These are phyloP conservation scores for Paramyrothecium sp. DNA, from an alignment of 2,329 filamentous ascomycete species.

Conservation along the genomic window DNA sequence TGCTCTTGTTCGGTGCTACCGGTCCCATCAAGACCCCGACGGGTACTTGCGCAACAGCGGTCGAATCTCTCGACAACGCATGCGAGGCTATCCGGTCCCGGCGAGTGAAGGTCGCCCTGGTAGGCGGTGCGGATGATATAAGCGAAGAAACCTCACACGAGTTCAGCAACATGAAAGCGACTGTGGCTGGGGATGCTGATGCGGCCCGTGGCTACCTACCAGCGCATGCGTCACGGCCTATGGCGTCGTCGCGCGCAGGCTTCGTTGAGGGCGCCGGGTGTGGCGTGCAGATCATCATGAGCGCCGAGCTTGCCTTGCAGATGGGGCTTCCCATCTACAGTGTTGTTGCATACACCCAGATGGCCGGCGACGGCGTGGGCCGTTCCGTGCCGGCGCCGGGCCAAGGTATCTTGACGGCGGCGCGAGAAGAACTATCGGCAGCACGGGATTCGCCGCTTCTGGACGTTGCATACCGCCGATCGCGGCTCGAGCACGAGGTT, in stretches of 20 bases:
- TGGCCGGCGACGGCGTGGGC: background rate
- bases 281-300: slow-evolving; percentile 94
- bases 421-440: no score
- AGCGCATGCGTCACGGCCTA: slow-evolving; percentile 84
- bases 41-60: background rate
- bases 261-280: slow-evolving; percentile 98
- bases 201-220: background rate
- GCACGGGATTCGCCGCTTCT: slow-evolving; percentile 94
- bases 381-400: background rate
- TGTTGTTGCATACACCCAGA: background rate
- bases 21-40: background rate
- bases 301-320: slow-evolving; percentile 81
- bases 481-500: slow-evolving; percentile 91
- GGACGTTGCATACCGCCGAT: slow-evolving; percentile 94
- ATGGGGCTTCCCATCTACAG: slow-evolving; percentile 81
- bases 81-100: background rate
- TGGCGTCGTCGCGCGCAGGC: slow-evolving; percentile 72
- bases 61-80: background rate
- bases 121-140: background rate
- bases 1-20: background rate
- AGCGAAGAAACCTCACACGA: background rate
- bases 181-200: background rate
- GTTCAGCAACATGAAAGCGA: background rate
- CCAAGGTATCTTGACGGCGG: no score
- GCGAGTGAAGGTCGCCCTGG: background rate